Percentiles rank a stretch among this genome's conserved stretches.
Conservation (phyloP, 2,329 filamentous ascomycete genomes). For the Graphiopsis chlorocephala region DNA sequence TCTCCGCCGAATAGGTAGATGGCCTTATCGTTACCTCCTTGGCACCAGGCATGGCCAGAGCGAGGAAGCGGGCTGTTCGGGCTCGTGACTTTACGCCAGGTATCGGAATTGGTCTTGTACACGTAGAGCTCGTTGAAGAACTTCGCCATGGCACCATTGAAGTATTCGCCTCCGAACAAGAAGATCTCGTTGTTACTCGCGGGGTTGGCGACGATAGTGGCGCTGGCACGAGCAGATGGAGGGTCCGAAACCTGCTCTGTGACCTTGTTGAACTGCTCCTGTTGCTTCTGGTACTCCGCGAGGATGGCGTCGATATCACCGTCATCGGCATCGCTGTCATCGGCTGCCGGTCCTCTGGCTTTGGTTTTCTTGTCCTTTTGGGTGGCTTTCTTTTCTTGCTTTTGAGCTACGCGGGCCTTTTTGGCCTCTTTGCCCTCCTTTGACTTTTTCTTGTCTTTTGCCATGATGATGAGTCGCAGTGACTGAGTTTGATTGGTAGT, state of each 20-base stretch:
- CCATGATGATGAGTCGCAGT: conserved; percentile 43
- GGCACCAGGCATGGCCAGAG: conserved; percentile 91
- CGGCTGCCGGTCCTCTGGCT: conserved; percentile 65
- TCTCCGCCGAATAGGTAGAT: conserved; percentile 95
- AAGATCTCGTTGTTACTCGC: conserved; percentile 84
- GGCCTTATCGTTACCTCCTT: conserved; percentile 78
- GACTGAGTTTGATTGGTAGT: too few relatives aligned
- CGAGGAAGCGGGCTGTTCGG: conserved; percentile 89
- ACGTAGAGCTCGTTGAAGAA: conserved; percentile 68
- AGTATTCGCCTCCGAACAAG: conserved; percentile 92
- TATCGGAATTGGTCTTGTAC: conserved; percentile 75
- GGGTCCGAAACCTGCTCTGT: conserved; percentile 74
- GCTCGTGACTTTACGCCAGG: conserved; percentile 86
- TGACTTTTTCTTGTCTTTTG: conserved; percentile 46
- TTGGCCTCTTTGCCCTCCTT: conserved; percentile 26
- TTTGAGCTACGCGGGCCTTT: conserved; percentile 42
- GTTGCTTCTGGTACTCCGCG: conserved; percentile 84
- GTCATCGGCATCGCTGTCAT: conserved; percentile 87
- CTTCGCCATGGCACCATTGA: conserved; percentile 79
- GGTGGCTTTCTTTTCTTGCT: conserved; percentile 56
- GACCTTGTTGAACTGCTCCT: conserved; percentile 91
- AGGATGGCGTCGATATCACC: conserved; percentile 90
- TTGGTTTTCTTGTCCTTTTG: conserved; percentile 83
- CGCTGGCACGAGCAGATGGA: conserved; percentile 74
- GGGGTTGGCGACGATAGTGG: conserved; percentile 80